Evolutionary conservation across 129 eudicot genomes (phyloP), one percentile per base, ranked within the genome.

Genomic region (Tagetes patula): DNA sequence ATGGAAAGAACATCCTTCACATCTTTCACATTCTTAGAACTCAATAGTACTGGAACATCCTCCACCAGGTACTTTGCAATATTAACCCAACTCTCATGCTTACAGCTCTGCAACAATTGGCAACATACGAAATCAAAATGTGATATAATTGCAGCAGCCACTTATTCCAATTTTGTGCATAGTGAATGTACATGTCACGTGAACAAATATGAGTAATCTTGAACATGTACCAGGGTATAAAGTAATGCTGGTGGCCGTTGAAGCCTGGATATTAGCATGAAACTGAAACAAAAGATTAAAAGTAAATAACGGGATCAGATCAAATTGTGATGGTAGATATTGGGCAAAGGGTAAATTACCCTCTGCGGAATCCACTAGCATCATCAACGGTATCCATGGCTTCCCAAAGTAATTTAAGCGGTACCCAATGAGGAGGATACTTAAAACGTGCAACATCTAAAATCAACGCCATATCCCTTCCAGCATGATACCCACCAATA

Each of bases 381-480:
- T 80, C 88, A 81, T 85, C 95, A 14, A 86, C 75, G 12, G 97
- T 90, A 85, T 85, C 78, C 99, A 95, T 95, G 78, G 99, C 99
- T 77, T 95, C 95, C 99, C 99, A 95, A 74, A 94, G 99, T 69
- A 94, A 92, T 50, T 84, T 45, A 58, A 94, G 91, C 50, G 99
- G 99, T 36, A 95, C 96, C 99, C 99, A 95, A 48, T 95, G 99
- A 77, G 99, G 99, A 69, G 99, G 99, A 81, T 95, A 95, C 66
- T 95, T 95, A 45, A 95, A 95, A 39, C 99, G 87, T 74, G 99
- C 99, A 75, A 91, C 97, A 84, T 95, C 99, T 79, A 95, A 79
- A 62, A 95, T 95, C 42, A 95, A 69, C 3, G 91, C 99, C 96
- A 90, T 90, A 73, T 90, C 99, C 50, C 60, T 85, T 82, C 87